These are phyloP conservation scores for Microcyclosporella mali DNA, from an alignment of 2,329 filamentous ascomycete species.

Conservation along the genomic window DNA sequence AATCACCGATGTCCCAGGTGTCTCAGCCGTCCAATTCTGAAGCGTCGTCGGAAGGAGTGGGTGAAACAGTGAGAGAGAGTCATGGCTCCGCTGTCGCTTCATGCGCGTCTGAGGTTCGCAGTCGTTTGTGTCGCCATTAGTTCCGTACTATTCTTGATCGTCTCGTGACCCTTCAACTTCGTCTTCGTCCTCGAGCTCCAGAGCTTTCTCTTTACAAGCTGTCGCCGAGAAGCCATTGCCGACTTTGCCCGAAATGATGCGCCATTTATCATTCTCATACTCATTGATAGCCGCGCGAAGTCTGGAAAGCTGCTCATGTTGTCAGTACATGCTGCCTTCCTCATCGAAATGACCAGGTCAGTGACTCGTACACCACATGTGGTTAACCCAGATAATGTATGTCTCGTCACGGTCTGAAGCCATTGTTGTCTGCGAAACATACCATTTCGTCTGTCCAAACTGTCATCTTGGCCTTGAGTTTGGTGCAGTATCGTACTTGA, in stretches of 20 bases:
- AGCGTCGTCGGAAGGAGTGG: too few species aligned
- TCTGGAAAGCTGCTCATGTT: conserved; percentile 59
- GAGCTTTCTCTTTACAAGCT: conserved; percentile 75
- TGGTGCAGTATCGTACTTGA: conserved; percentile 91
- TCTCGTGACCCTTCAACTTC: too few species aligned
- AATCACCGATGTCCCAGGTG: too few species aligned
- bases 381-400: background rate
- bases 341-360: background rate
- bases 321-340: background rate
- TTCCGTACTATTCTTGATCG: too few species aligned
- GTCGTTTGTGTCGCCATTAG: too few species aligned
- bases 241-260: conserved; percentile 83
- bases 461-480: conserved; percentile 87
- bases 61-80: too few species aligned
- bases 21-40: too few species aligned
- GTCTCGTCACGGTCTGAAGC: background rate
- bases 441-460: conserved; percentile 93
- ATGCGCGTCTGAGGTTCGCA: too few species aligned
- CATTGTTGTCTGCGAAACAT: conserved; percentile 6
- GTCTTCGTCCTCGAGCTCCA: conserved; percentile 45
- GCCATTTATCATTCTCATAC: conserved; percentile 89
- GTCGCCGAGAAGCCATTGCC: conserved; percentile 82
- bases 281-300: conserved; percentile 71
- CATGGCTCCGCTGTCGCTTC: too few species aligned
- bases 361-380: conserved; percentile 2